A percentile compares a stretch with the other conserved stretches of the same genome.
Conservation (phyloP, 345 rosid genomes). For the Eucalyptus regnans region DNA sequence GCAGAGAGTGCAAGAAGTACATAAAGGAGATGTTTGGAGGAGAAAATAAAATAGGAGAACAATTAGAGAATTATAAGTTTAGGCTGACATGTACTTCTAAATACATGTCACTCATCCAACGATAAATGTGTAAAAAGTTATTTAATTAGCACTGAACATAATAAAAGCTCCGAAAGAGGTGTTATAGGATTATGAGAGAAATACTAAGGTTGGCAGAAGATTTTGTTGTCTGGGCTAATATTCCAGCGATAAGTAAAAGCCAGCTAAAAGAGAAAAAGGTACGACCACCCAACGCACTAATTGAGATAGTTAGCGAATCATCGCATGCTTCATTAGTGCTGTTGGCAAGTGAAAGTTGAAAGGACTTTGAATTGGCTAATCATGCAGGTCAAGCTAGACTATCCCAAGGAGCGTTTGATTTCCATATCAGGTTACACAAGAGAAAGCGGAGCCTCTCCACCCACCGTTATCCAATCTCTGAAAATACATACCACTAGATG, state of each 20-base stretch:
- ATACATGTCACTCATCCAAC: not conserved
- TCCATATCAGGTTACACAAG: not conserved
- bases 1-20: not conserved
- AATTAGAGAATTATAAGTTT: not conserved
- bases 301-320: not conserved
- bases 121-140: not conserved
- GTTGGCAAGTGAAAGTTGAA: not conserved
- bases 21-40: not conserved
- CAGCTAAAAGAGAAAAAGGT: not conserved
- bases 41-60: not conserved
- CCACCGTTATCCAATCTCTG: not conserved
- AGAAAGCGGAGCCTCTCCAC: not conserved
- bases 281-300: not conserved
- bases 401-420: not conserved
- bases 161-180: not conserved
- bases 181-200: not conserved
- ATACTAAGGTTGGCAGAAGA: not conserved
- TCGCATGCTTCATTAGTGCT: not conserved
- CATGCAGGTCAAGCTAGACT: not conserved
- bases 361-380: not conserved
- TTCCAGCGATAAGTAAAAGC: not conserved
- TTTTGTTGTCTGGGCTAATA: not conserved
- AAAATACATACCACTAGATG: not conserved
- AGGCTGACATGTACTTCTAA: not conserved
- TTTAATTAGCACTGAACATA: not conserved